Percentiles rank a stretch among this genome's conserved stretches.
Evolutionary conservation across 2,329 filamentous ascomycete species (phyloP).

Genomic region (Lecanicillium sp.): DNA sequence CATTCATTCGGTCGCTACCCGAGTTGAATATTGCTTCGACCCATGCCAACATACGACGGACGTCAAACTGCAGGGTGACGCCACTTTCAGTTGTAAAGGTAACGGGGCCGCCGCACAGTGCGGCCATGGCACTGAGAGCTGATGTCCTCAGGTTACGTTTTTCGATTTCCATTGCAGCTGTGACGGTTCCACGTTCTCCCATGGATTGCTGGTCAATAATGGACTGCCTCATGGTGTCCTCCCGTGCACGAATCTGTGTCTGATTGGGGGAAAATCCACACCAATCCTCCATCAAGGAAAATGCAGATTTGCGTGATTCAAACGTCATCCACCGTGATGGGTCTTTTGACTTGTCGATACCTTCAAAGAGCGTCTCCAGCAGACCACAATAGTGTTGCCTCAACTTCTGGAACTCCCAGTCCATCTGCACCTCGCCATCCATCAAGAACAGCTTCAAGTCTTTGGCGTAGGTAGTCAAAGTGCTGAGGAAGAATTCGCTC

Average conservation of each 20-base stretch:
- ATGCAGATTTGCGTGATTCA: constrained; percentile 89
- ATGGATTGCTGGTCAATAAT: constrained; percentile 71
- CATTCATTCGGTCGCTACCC: constrained; percentile 82
- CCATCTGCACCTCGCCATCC: constrained; percentile 87
- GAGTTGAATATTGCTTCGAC: constrained; percentile 92
- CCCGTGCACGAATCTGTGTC: constrained; percentile 67
- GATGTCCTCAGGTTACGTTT: constrained; percentile 87
- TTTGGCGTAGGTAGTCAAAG: constrained; percentile 81
- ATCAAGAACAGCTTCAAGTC: constrained; percentile 91
- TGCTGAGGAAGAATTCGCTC: constrained; percentile 85
- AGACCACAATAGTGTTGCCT: constrained; percentile 90
- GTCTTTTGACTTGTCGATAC: constrained; percentile 76
- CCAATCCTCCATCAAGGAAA: constrained; percentile 98
- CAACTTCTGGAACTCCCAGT: constrained; percentile 88
- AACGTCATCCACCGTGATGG: constrained; percentile 95
- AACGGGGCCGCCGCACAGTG: constrained; percentile 78
- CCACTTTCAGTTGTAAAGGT: constrained; percentile 83
- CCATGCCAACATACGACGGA: constrained; percentile 89
- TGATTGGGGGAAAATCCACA: constrained; percentile 95
- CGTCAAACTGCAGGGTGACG: constrained; percentile 81
- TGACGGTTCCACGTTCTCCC: constrained; percentile 68
- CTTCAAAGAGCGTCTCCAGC: constrained; percentile 87
- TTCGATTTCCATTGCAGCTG: constrained; percentile 92
- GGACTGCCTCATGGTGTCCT: constrained; percentile 81
- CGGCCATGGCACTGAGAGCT: constrained; percentile 90